Percentiles rank a stretch among this genome's conserved stretches.
phyloP scores from a whole-genome alignment of 371 early-diverging fungal genomes.

The Actinomucor elegans region DNA sequence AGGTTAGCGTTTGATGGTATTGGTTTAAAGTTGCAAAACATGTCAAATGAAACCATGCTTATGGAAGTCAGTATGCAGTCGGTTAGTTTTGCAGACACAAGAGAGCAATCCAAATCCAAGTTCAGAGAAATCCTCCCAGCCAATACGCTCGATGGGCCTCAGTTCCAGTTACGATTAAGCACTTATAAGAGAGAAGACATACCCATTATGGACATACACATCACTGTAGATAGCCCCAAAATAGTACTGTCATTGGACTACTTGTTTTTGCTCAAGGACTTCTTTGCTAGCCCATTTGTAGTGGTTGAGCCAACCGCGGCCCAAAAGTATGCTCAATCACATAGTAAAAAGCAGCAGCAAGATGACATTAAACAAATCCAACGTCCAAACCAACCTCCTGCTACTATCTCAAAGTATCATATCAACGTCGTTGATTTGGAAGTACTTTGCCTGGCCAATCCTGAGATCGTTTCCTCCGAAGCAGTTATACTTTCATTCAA shows the following conservation, averaged over 20 bases:
- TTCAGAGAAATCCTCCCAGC: conserved; percentile 86
- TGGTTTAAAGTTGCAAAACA: conserved; percentile 62
- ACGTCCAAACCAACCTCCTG: conserved; percentile 4
- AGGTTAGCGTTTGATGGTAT: conserved; percentile 58
- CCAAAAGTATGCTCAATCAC: conserved; percentile 42
- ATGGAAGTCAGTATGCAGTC: conserved; percentile 75
- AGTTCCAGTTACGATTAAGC: conserved; percentile 58
- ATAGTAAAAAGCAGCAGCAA: conserved; percentile 19
- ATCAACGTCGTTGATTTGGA: conserved; percentile 81
- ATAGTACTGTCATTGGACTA: conserved; percentile 84
- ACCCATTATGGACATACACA: conserved; percentile 48
- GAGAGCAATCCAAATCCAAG: conserved; percentile 69
- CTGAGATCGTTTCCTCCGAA: conserved; percentile 69
- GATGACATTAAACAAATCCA: conserved; percentile 8
- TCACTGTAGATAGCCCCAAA: conserved; percentile 82
- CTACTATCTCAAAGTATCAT: conserved; percentile 44
- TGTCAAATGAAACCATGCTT: conserved; percentile 64
- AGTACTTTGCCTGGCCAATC: conserved; percentile 81
- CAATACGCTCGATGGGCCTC: conserved; percentile 65
- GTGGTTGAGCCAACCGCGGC: conserved; percentile 35
- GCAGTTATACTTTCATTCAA: conserved; percentile 85
- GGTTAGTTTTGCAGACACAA: conserved; percentile 77
- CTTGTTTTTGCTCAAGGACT: conserved; percentile 70
- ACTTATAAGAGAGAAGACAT: conserved; percentile 14
- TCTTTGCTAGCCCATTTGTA: conserved; percentile 65